Base-by-base conservation (phyloP, 306 rosid genomes). In the Inga laurina region DNA sequence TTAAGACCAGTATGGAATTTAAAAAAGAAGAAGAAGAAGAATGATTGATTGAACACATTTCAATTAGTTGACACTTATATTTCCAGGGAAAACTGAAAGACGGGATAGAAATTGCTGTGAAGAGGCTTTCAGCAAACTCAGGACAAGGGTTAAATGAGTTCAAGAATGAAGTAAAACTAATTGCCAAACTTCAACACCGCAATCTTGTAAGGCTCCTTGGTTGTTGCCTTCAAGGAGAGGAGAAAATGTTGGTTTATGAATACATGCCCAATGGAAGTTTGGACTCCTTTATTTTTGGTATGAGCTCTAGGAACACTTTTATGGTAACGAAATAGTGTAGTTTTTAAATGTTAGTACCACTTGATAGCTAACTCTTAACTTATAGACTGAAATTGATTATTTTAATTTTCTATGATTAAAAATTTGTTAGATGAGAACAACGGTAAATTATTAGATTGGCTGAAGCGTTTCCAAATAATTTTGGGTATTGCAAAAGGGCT, bases 141-240 rank as follows among this genome's bases (percentile, higher is more conserved):
- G 89, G 88, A 37, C 91, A 88, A 83, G 91, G 91, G 66, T 10
- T 78, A 45, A 84, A 15, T 3, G 89, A 88, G 67, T 86, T 90
- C 32, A 88, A 82, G 79, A 88, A 88, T 62, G 90, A 90, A 90
- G 93, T 88, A 13, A 85, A 78, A 81, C 76, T 90, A 62, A 84
- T 88, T 35, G 87, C 91, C 1, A 86, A 90, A 83, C 93, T 88
- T 80, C 90, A 90, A 72, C 93, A 88, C 27, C 87, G 93, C 14
- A 90, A 90, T 86, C 91, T 90, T 49, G 90, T 90, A 18, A 88
- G 64, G 84, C 90, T 90, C 80, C 86, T 88, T 44, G 93, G 91
- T 10, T 88, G 91, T 64, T 86, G 91, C 79, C 79, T 90, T 68
- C 78, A 90, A 56, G 91, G 72, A 81, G 85, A 84, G 30, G 91